These are phyloP conservation scores for Silybum marianum DNA, from an alignment of 129 eudicot genomes.

Conservation along the genomic window DNA sequence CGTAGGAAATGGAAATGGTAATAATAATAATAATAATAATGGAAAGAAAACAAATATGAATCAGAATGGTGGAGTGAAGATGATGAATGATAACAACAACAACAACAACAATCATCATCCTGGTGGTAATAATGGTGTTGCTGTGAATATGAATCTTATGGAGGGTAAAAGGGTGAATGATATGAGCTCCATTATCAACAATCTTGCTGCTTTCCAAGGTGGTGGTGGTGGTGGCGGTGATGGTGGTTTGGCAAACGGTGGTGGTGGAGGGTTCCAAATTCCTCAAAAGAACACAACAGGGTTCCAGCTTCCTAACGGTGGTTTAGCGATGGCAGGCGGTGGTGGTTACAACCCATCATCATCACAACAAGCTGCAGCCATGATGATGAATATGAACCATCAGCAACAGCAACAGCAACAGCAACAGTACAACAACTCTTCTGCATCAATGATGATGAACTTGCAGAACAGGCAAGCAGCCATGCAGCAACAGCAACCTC, in stretches of 20 bases:
- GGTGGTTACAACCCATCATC: conserved; percentile 44
- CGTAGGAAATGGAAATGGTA: conserved; percentile 23
- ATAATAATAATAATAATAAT: neutral
- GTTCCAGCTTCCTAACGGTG: conserved; percentile 34
- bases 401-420: conserved; percentile 35
- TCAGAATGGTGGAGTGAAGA: conserved; percentile 41
- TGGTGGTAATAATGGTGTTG: conserved; percentile 25
- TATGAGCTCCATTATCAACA: conserved; percentile 48
- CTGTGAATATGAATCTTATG: conserved; percentile 33
- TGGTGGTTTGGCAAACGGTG: conserved; percentile 12
- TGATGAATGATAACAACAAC: conserved; percentile 14
- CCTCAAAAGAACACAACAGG: conserved; percentile 45
- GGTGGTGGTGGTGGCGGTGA: conserved; percentile 24
- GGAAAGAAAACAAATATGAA: conserved; percentile 50
- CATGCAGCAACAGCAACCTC: conserved; percentile 55
- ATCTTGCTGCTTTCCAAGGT: conserved; percentile 50
- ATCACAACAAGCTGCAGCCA: conserved; percentile 37
- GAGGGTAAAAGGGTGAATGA: conserved; percentile 58
- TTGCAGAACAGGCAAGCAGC: conserved; percentile 59
- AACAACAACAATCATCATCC: neutral
- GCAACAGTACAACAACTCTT: conserved; percentile 35
- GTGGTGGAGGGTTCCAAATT: conserved; percentile 33
- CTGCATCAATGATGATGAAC: conserved; percentile 61
- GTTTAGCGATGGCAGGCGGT: conserved; percentile 33
- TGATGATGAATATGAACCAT: conserved; percentile 53